A percentile compares a stretch with the other conserved stretches of the same genome.
These are phyloP conservation scores for Colletotrichum orbiculare DNA, from an alignment of 2,329 filamentous ascomycete genomes.

Conservation along the genomic window DNA sequence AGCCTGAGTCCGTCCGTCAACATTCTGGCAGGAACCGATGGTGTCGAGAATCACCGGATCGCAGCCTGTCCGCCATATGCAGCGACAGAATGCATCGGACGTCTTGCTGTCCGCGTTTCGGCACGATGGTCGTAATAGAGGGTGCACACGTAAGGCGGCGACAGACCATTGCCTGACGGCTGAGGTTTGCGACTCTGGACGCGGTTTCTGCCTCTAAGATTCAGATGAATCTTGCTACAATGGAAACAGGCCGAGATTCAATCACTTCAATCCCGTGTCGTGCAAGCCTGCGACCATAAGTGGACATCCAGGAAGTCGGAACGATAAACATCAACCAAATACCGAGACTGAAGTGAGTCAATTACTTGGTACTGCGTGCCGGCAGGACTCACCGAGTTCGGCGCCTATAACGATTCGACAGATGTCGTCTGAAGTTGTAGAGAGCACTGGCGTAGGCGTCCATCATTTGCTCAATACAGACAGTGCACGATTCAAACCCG, in stretches of 20 bases:
- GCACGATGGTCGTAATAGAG: not conserved
- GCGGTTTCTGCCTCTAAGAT: too few species aligned
- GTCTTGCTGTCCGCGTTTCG: constrained; percentile 13
- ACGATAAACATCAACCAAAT: too few species aligned
- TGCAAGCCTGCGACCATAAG: too few species aligned
- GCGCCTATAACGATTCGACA: not conserved
- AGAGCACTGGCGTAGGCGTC: not conserved
- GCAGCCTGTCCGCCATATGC: not conserved
- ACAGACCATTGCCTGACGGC: not conserved
- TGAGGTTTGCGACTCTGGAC: too few species aligned
- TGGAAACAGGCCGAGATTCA: too few species aligned
- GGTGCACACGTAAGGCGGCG: too few species aligned
- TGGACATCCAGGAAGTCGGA: too few species aligned
- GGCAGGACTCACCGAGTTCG: not conserved
- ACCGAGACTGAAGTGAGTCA: too few species aligned
- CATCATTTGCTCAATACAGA: constrained; percentile 31
- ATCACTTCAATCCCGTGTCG: too few species aligned
- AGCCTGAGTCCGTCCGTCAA: not conserved
- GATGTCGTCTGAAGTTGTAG: constrained; percentile 23
- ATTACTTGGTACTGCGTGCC: too few species aligned
- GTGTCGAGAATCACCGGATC: not conserved
- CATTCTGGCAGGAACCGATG: constrained; percentile 5
- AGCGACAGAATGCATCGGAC: constrained; percentile 10
- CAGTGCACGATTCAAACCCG: constrained; percentile 24
- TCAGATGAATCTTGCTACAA: too few species aligned